Evolutionary conservation across 2,329 filamentous ascomycete genomes (phyloP), one percentile per base, ranked within the genome.

Genomic region (Tympanopsis confertula): DNA sequence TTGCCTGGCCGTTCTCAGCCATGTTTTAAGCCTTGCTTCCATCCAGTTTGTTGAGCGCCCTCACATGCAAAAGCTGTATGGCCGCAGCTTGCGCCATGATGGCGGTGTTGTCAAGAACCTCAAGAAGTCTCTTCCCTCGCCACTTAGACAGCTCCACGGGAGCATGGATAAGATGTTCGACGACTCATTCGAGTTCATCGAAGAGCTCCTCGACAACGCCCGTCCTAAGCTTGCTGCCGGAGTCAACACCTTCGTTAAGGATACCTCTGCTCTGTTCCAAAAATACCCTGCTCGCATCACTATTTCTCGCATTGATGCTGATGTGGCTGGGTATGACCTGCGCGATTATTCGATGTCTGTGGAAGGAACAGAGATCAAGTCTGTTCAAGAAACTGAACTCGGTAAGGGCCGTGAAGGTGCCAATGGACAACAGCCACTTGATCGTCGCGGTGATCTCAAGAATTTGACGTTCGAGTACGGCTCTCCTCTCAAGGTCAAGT

Each of bases 51-150:
- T 98, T 7, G 91, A 98, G 61, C 81, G 88, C 42, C 91, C 89
- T 13, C 91, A 98, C 57, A 96, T 98, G 88, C 85, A 94, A 57
- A 96, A 94, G 68, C 74, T 96, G 14, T 98, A 98, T 52, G 89
- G 91, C 30, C 71, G 79, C 48, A 81, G 78, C 48, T 66, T 98
- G 35, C 81, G 91, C 41, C 68, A 82, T 45, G 86, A 94, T 56
- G 91, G 91, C 10, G 91, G 91, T 36, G 69, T 98, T 28, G 89
- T 88, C 41, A 93, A 88, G 62, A 95, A 86, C 50, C 73, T 98
- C 55, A 86, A 86, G 57, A 78, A 83, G 44, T 86, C 87, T 10
- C 65, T 98, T 18, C 91, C 91, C 3, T 76, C 80, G 2, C 84
- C 86, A 2, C 74, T 98, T 29, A 79, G 84, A 50, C 80, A 82